These are phyloP conservation scores for Pichia sp. DNA, from an alignment of 1,139 yeast species.

Conservation along the genomic window DNA sequence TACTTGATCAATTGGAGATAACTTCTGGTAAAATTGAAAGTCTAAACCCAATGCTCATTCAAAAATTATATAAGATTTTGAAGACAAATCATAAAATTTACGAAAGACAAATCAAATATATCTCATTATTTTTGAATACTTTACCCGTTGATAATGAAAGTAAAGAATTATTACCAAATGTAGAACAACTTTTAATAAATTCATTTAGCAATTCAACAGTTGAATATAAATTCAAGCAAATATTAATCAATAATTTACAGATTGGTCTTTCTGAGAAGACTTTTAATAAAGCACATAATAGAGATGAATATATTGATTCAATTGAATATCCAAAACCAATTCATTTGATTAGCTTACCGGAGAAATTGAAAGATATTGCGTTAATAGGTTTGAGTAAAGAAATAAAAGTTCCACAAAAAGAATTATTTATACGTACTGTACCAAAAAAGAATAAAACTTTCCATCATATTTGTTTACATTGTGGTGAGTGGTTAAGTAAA, in stretches of 20 bases:
- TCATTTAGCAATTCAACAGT: background rate
- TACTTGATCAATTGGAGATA: background rate
- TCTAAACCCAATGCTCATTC: slow-evolving; percentile 5
- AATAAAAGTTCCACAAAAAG: slow-evolving; percentile 3
- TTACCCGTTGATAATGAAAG: slow-evolving; percentile 4
- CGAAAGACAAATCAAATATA: slow-evolving; percentile 16
- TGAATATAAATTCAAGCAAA: background rate
- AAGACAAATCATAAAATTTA: slow-evolving; percentile 16
- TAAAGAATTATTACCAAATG: slow-evolving; percentile 3
- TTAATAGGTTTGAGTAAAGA: slow-evolving; percentile 6
- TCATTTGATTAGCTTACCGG: slow-evolving; percentile 22
- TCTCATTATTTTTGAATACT: slow-evolving; percentile 19
- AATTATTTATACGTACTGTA: background rate
- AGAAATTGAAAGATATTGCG: slow-evolving; percentile 22
- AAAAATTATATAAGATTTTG: slow-evolving; percentile 15
- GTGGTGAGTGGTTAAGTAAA: slow-evolving; percentile 20
- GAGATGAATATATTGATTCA: slow-evolving; percentile 5
- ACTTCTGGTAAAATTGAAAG: slow-evolving; percentile 10
- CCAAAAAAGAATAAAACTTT: background rate
- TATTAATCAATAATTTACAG: background rate
- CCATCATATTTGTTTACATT: slow-evolving; percentile 21
- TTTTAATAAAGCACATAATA: slow-evolving; percentile 6
- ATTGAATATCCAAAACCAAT: slow-evolving; percentile 21
- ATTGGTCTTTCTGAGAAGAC: background rate
- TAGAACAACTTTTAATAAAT: slow-evolving; percentile 7